These are phyloP conservation scores for Trichoderma simmonsii DNA, from an alignment of 2,329 filamentous ascomycete species.

Conservation along the genomic window DNA sequence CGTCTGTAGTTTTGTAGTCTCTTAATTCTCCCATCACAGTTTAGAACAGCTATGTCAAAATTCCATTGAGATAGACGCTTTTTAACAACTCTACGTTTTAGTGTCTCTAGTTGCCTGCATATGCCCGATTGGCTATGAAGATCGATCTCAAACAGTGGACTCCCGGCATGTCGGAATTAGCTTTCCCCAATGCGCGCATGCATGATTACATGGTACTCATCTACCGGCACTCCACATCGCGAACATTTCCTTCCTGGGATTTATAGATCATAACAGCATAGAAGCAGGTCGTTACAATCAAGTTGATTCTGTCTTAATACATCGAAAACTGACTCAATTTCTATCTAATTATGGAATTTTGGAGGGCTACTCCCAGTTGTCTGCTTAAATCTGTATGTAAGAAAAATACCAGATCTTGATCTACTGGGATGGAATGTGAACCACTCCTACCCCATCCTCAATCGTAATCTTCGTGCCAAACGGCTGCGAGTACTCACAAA, in stretches of 20 bases:
- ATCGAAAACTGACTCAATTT: not conserved
- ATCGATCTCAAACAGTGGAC: not conserved
- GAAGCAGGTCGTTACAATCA: not conserved
- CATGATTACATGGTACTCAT: not conserved
- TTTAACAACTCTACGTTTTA: not conserved
- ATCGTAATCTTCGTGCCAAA: slow-evolving; percentile 2
- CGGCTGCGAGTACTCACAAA: not conserved
- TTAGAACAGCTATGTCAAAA: not conserved
- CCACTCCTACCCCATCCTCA: not conserved
- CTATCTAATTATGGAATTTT: not conserved
- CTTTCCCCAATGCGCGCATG: not conserved
- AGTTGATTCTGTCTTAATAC: not conserved
- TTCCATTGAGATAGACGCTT: not conserved
- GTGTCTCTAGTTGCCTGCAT: not conserved
- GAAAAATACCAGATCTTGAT: too few species aligned
- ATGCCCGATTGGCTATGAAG: not conserved
- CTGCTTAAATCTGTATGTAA: not conserved
- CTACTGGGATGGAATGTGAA: not conserved
- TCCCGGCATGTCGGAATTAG: not conserved
- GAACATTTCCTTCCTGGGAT: not conserved
- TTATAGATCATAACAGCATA: not conserved
- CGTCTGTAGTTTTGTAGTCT: not conserved
- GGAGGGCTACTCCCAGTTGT: not conserved
- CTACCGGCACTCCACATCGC: not conserved
- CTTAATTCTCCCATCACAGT: not conserved